Evolutionary conservation across 129 eudicot genomes (phyloP), one percentile per base, ranked within the genome.

Genomic region (Calendula officinalis): DNA sequence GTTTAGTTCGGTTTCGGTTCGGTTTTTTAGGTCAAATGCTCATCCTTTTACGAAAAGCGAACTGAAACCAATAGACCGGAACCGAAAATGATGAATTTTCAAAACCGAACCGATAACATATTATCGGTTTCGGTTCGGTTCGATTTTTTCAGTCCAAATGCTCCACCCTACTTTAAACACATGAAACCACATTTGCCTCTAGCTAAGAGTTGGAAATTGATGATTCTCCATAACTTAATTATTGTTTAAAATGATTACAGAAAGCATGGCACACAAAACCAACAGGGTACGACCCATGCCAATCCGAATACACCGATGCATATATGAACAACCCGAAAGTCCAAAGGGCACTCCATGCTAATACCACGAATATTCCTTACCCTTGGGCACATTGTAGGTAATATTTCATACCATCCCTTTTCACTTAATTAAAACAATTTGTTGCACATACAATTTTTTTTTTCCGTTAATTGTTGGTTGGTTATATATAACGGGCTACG

Each of bases 341-440:
- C 60, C 98, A 92, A 75, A 53, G 53, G 12, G 91, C 98, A 6
- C 83, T 92, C 35, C 98, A 92, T 66, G 96, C 98, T 35, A 92
- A 92, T 75, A 69, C 80, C 65, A 91, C 98, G 4, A 85, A 79
- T 34, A 80, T 91, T 13, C 67, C 86, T 5, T 85, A 91, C 60
- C 77, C 83, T 0, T 91, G 98, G 98, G 52, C 82, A 9, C 96
- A 85, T 43, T 91, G 98, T 81, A 91, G 87, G 98, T 87, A 90
- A 71, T 49, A 22, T 47, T 32, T 33, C 46, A 34, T 14, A 11
- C 0, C 0, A 8, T 2, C 13, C 68, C 22, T 38, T 60, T 71
- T 8, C 5, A 12, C 47, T 1, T 9, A 14, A 55, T 5, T 1
- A n/a, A 40, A 51, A 42, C n/a, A 12, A 9, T 13, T 15, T 12